Evolutionary conservation across 192 early-diverging fungal genomes (phyloP).

Genomic region (Chytriomyces confervae): DNA sequence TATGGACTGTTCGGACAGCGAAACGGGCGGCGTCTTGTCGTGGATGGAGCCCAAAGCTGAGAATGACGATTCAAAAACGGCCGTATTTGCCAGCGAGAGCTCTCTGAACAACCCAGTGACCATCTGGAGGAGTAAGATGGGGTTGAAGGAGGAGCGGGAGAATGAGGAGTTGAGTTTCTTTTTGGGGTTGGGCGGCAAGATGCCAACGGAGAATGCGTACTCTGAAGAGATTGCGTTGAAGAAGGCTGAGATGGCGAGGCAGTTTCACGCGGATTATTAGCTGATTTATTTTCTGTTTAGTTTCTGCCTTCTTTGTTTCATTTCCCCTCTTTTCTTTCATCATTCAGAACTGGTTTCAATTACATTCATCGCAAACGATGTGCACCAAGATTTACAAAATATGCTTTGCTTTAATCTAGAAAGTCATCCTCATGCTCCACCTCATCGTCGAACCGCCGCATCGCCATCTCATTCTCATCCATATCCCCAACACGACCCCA

Average conservation of each 20-base stretch:
- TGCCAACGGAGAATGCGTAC: neutral
- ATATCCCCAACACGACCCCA: neutral
- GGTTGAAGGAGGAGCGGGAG: slow-evolving; percentile 25
- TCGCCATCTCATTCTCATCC: neutral
- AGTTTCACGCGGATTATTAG: slow-evolving; percentile 15
- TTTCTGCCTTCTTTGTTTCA: neutral
- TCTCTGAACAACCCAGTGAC: slow-evolving; percentile 9
- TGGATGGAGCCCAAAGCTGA: slow-evolving; percentile 27
- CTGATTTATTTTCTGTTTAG: neutral
- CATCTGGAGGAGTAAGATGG: slow-evolving; percentile 18
- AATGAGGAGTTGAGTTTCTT: slow-evolving; percentile 31
- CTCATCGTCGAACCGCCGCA: neutral
- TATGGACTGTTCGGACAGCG: slow-evolving; percentile 6
- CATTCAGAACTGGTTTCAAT: neutral
- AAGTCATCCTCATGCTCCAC: slow-evolving; percentile 4
- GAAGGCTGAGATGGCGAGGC: slow-evolving; percentile 7
- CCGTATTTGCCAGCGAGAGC: neutral
- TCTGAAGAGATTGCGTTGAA: neutral
- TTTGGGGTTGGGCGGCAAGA: slow-evolving; percentile 20
- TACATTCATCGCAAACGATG: neutral
- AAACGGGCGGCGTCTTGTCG: slow-evolving; percentile 6
- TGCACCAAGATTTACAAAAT: no score
- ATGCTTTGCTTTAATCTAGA: neutral
- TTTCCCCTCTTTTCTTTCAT: no score
- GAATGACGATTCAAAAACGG: neutral